These are phyloP conservation scores for Amoebophrya sp. DNA, from an alignment of 169 alveolate genomes.

Conservation along the genomic window DNA sequence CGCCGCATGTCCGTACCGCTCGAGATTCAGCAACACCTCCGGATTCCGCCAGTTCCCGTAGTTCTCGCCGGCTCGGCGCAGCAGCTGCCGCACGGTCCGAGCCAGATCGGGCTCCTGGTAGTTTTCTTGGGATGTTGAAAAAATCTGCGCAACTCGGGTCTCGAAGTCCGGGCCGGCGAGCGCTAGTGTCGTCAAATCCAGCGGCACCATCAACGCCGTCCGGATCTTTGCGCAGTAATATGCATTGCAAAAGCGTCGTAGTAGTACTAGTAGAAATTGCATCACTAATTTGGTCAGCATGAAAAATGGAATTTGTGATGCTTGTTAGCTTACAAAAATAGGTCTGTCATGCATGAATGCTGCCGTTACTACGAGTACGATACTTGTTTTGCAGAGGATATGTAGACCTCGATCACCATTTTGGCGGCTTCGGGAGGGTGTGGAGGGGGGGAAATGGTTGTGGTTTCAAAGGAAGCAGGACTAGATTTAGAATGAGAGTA, in stretches of 20 bases:
- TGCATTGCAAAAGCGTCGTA: neutral
- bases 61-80: neutral
- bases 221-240: neutral
- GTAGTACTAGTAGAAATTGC: neutral
- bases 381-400: too few species aligned
- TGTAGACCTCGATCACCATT: too few species aligned
- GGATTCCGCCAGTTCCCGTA: neutral
- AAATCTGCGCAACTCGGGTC: neutral
- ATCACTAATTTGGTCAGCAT: too few species aligned
- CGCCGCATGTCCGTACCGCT: neutral
- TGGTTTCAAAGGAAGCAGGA: too few species aligned
- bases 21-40: neutral
- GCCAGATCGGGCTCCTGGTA: neutral
- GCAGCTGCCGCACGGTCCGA: neutral
- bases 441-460: too few species aligned
- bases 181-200: neutral
- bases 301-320: too few species aligned
- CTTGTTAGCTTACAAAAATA: too few species aligned
- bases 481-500: too few species aligned
- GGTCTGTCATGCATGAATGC: too few species aligned
- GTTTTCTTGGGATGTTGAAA: neutral
- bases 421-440: too few species aligned
- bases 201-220: neutral
- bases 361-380: too few species aligned
- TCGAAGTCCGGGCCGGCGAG: neutral